phyloP scores from a whole-genome alignment of 148 eudicot species.

The Vaccinium myrtillus region DNA sequence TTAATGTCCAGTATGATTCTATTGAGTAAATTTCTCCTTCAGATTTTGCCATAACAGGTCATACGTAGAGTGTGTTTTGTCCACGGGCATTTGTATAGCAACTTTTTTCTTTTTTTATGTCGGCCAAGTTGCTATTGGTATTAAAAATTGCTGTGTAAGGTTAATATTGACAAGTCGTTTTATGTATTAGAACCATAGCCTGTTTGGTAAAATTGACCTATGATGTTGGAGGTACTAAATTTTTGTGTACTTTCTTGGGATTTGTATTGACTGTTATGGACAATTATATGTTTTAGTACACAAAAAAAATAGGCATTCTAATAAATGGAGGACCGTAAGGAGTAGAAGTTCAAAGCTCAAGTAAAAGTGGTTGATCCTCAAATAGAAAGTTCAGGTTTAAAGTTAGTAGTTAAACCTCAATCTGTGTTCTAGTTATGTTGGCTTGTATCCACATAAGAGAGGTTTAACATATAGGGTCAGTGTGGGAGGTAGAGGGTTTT shows the following conservation, averaged over 20 bases:
- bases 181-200: not conserved
- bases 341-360: not conserved
- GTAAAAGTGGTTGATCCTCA: not conserved
- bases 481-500: not conserved
- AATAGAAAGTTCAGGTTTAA: not conserved
- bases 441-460: not conserved
- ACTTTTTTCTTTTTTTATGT: not conserved
- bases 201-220: not conserved
- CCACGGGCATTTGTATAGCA: not conserved
- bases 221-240: not conserved
- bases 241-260: not conserved
- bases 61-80: not conserved
- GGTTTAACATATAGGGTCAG: not conserved
- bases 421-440: not conserved
- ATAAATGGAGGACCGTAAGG: not conserved
- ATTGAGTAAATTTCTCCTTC: too few relatives aligned
- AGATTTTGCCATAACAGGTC: not conserved
- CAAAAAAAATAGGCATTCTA: not conserved
- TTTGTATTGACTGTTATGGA: not conserved
- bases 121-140: not conserved
- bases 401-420: not conserved
- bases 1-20: not conserved
- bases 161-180: not conserved
- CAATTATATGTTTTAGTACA: not conserved
- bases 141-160: not conserved